Evolutionary conservation across 106 monocot species (phyloP).

Genomic region (Vanilla planifolia): DNA sequence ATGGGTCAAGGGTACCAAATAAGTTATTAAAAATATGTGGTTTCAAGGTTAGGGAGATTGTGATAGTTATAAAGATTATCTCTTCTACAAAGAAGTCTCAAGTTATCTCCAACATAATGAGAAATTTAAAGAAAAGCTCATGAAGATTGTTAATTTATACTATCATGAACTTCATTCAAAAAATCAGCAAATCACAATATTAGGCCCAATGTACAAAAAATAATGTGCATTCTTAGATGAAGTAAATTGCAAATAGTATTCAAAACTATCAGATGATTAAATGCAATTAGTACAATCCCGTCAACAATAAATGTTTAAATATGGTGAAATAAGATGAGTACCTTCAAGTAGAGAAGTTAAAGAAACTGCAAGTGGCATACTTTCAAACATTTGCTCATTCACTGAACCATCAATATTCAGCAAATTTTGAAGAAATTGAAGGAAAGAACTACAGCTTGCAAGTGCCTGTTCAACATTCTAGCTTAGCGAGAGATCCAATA

Average conservation of each 20-base stretch:
- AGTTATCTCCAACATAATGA: no score
- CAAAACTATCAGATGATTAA: not conserved
- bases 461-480: conserved; percentile 38
- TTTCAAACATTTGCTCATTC: conserved; percentile 30
- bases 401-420: conserved; percentile 17
- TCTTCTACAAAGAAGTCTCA: no score
- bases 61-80: no score
- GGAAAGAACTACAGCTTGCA: conserved; percentile 58
- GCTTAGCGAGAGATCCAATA: conserved; percentile 3
- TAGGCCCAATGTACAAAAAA: no score
- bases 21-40: no score
- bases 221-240: not conserved
- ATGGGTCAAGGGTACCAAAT: no score
- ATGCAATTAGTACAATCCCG: not conserved
- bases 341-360: conserved; percentile 66
- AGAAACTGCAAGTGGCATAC: conserved; percentile 53
- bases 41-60: no score
- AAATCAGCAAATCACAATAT: no score
- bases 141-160: no score
- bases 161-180: no score
- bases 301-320: not conserved
- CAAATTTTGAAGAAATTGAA: conserved; percentile 37
- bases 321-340: conserved; percentile 15
- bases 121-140: no score
- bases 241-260: not conserved